Conservation (phyloP, 805 yeast species). For the Metschnikowia gruessii region DNA sequence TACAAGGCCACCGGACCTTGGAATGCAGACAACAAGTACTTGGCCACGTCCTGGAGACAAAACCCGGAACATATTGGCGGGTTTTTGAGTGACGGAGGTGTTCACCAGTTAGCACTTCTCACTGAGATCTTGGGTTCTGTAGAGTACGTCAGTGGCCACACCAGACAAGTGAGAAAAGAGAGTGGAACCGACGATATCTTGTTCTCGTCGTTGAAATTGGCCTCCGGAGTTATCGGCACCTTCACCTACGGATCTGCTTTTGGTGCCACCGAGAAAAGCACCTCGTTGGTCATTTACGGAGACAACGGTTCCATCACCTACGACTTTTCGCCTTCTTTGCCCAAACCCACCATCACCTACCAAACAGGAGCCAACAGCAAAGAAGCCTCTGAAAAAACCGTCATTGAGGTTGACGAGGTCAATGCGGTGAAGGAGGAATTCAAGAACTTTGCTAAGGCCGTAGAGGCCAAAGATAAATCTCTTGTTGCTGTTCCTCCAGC, state of each 20-base stretch:
- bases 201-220: conserved; percentile 62
- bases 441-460: conserved; percentile 54
- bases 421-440: conserved; percentile 47
- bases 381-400: conserved; percentile 51
- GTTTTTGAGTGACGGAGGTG: conserved; percentile 91
- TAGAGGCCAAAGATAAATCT: conserved; percentile 56
- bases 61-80: conserved; percentile 94
- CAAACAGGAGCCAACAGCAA: conserved; percentile 32
- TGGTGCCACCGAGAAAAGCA: conserved; percentile 74
- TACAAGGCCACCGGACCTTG: conserved; percentile 75
- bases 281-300: conserved; percentile 72
- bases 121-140: conserved; percentile 80
- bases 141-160: conserved; percentile 66
- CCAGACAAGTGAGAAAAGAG: conserved; percentile 70
- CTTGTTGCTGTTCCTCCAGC: conserved; percentile 62
- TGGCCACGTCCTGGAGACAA: conserved; percentile 80
- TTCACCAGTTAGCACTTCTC: conserved; percentile 85
- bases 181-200: conserved; percentile 83
- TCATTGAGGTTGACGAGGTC: conserved; percentile 43
- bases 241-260: conserved; percentile 85
- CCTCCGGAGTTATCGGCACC: conserved; percentile 69
- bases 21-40: conserved; percentile 56
- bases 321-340: conserved; percentile 55
- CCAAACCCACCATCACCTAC: conserved; percentile 39
- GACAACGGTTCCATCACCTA: conserved; percentile 69